phyloP scores from a whole-genome alignment of 2,329 filamentous ascomycete species.

The Cephalotrichum gorgonifer region DNA sequence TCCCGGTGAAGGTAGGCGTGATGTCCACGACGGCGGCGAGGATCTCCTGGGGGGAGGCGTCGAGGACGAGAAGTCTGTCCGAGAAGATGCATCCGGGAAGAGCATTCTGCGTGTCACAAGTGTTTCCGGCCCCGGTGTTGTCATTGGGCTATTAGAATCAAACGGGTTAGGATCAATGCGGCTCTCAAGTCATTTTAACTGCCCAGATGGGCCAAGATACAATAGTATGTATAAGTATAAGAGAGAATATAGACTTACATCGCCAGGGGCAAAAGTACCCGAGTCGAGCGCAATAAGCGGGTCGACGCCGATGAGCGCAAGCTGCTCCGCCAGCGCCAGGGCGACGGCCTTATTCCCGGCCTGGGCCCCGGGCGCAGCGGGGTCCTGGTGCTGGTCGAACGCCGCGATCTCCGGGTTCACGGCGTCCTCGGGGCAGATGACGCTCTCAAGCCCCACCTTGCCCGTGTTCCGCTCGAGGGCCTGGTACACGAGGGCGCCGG shows the following conservation, averaged over 20 bases:
- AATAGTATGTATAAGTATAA: not conserved
- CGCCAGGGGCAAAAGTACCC: slow-evolving; percentile 53
- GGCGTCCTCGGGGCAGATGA: slow-evolving; percentile 44
- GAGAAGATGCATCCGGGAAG: slow-evolving; percentile 43
- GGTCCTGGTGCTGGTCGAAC: slow-evolving; percentile 57
- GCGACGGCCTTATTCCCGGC: slow-evolving; percentile 51
- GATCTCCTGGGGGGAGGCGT: slow-evolving; percentile 42
- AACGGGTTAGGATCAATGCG: no score
- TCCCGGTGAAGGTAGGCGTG: slow-evolving; percentile 20
- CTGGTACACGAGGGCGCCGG: slow-evolving; percentile 41
- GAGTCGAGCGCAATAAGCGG: slow-evolving; percentile 48
- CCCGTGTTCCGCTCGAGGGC: slow-evolving; percentile 42
- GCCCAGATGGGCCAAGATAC: not conserved
- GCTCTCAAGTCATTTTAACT: not conserved
- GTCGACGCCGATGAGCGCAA: slow-evolving; percentile 51
- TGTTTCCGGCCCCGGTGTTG: slow-evolving; percentile 18
- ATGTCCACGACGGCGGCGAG: slow-evolving; percentile 31
- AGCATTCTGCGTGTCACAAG: slow-evolving; percentile 37
- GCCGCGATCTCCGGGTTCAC: slow-evolving; percentile 57
- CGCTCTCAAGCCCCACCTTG: slow-evolving; percentile 32
- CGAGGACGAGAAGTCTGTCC: slow-evolving; percentile 39
- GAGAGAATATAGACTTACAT: slow-evolving; percentile 24
- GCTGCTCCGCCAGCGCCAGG: slow-evolving; percentile 47
- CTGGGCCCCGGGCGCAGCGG: slow-evolving; percentile 46
- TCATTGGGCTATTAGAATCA: slow-evolving; percentile 7